These are phyloP conservation scores for Aspergillus neoniger DNA, from an alignment of 2,329 filamentous ascomycete species.

Conservation along the genomic window DNA sequence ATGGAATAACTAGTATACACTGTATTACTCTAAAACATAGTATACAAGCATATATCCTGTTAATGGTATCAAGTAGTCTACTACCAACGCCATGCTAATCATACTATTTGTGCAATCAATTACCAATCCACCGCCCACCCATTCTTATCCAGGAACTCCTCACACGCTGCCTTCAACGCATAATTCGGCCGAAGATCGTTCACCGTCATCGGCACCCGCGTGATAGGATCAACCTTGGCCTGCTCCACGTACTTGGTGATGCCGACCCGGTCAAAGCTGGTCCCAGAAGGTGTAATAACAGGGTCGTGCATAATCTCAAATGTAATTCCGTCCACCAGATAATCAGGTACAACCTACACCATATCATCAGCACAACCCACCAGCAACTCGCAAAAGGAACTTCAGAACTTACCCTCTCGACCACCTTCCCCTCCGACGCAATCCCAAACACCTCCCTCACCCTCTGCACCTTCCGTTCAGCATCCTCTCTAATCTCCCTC, in stretches of 20 bases:
- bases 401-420: constrained; percentile 42
- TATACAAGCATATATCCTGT: neutral
- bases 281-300: constrained; percentile 69
- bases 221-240: constrained; percentile 76
- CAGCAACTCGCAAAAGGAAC: neutral
- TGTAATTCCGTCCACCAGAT: constrained; percentile 51
- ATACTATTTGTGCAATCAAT: constrained; percentile 12
- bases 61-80: neutral
- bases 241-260: constrained; percentile 83
- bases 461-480: constrained; percentile 50
- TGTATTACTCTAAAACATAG: neutral
- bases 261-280: constrained; percentile 84
- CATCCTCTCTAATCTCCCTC: constrained; percentile 56
- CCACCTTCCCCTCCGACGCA: constrained; percentile 43
- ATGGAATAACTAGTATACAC: no score
- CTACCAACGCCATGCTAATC: constrained; percentile 10
- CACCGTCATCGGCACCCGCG: constrained; percentile 69
- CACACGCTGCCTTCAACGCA: constrained; percentile 76
- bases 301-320: constrained; percentile 56
- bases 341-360: constrained; percentile 48
- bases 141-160: constrained; percentile 81
- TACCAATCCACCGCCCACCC: constrained; percentile 93
- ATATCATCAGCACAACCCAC: constrained; percentile 11
- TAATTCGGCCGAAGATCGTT: constrained; percentile 79
- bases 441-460: constrained; percentile 47